These are phyloP conservation scores for Aureobasidium namibiae DNA, from an alignment of 2,329 filamentous ascomycete genomes.

Conservation along the genomic window DNA sequence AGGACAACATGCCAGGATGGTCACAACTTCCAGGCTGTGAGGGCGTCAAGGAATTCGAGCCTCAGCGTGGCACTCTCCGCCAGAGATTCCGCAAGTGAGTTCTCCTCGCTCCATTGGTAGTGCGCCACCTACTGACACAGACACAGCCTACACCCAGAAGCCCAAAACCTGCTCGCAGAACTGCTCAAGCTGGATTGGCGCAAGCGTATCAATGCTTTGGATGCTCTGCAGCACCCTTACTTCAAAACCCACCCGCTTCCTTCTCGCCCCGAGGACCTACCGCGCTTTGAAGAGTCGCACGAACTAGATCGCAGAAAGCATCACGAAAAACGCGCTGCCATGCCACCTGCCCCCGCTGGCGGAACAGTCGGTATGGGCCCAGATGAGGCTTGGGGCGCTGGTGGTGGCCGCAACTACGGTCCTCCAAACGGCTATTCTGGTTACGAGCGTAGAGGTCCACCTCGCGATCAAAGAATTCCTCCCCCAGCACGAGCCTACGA, in stretches of 20 bases:
- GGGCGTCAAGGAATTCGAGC: conserved; percentile 54
- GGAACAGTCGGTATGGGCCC: conserved; percentile 73
- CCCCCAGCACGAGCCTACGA: conserved; percentile 26
- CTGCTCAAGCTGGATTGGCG: conserved; percentile 85
- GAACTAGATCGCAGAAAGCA: conserved; percentile 92
- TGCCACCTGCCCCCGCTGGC: conserved; percentile 85
- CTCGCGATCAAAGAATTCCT: conserved; percentile 29
- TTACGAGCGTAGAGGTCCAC: conserved; percentile 19
- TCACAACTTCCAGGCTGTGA: conserved; percentile 73
- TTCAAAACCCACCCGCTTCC: conserved; percentile 75
- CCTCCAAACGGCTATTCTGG: conserved; percentile 23
- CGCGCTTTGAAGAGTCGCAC: conserved; percentile 86
- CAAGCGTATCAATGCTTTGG: conserved; percentile 81
- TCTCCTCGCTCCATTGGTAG: not conserved
- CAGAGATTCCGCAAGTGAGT: conserved; percentile 65
- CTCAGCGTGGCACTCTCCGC: conserved; percentile 56
- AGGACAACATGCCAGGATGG: conserved; percentile 91
- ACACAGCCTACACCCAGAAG: conserved; percentile 44
- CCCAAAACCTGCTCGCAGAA: conserved; percentile 71
- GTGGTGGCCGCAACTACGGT: conserved; percentile 18
- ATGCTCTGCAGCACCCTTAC: conserved; percentile 86
- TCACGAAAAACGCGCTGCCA: conserved; percentile 71
- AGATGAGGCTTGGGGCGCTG: conserved; percentile 38
- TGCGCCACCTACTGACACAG: conserved; percentile 21
- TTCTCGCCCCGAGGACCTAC: conserved; percentile 76